Evolutionary conservation across 73 alveolate species (phyloP), one percentile per base, ranked within the genome.

Genomic region (Paramecium biaurelia): DNA sequence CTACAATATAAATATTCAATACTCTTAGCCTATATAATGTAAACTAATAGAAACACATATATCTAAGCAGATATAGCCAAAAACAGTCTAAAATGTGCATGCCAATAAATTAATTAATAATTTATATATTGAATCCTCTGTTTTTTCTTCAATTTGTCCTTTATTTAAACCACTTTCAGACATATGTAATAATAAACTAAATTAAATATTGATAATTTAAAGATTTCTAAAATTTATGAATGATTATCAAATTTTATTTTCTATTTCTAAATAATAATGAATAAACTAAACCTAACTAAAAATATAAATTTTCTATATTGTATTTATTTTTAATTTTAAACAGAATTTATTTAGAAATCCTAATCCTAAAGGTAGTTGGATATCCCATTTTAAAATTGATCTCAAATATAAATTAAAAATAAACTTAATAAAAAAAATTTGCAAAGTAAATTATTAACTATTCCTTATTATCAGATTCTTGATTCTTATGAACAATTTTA

Each of bases 81-180:
- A 79, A 79, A 79, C 90, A 2, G 90, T 79, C 49, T 79, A n/a
- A 43, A 79, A 43, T 11, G 90, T 79, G 14, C 90, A 79, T 4
- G 12, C 70, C 32, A 45, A 20, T 47, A 79, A 45, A 79, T 79
- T 79, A 41, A 32, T 63, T 10, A 63, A 63, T 63, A 63, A 63
- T 63, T 63, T 63, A 18, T 4, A 53, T n/a, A 53, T 7, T 15
- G 68, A 53, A 18, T 53, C 68, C 68, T 53, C 32, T 53, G 5
- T 53, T 15, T 18, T 4, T 53, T 53, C 28, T 53, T 53, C 68
- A 3, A 7, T 4, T 18, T 53, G 11, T 15, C 20, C 5, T 18
- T 18, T 4, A n/a, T 18, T 53, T 4, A 53, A 53, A 21, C 12
- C 68, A 53, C 20, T n/a, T 53, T 53, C 68, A 53, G 68, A 53